Base-by-base conservation (phyloP, 1,139 yeast species). In the Blastobotrys aristatus region DNA sequence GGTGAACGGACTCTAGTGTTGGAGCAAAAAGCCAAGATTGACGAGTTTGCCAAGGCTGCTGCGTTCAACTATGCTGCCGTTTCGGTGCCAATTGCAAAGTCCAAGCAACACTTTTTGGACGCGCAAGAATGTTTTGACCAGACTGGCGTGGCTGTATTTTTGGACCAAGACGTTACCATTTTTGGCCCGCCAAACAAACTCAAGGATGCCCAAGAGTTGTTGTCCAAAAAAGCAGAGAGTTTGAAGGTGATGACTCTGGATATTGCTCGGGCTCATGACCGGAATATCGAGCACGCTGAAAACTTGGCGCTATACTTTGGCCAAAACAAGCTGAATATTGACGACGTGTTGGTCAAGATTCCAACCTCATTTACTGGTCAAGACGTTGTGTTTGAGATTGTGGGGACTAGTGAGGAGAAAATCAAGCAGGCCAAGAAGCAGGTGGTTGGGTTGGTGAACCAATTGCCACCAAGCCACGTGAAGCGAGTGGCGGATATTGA, bases 231-330 rank as follows among this genome's bases (percentile, higher is more conserved):
- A 65, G 76, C 82, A 56, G 66, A 76, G 61, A 62, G 73, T 44
- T 71, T 77, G 73, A 61, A 75, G 66, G 80, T 84, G 41, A 89
- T 84, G 58, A 70, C 79, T 21, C 74, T 90, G 62, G 95, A 87
- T 58, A 82, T 90, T 70, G 80, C 94, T 21, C 82, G 79, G 65
- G 95, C 97, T 34, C 96, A 90, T 65, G 86, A 87, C 60, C 87
- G 86, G 59, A 82, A 85, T 61, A 66, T 80, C 50, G 64, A 71
- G 27, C 97, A 90, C 60, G 96, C 94, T 30, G 79, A 79, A 58
- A 77, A 82, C 33, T 73, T 90, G 50, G 83, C 90, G 40, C 72
- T 82, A 16, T 85, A 75, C 65, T 83, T 90, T 61, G 65, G 77
- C 50, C 8, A 39, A 10, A 72, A 75, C 43, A 62, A 69, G 38